Evolutionary conservation across 768 basidiomycete species (phyloP).

Genomic region (Mycena kentingensis): DNA sequence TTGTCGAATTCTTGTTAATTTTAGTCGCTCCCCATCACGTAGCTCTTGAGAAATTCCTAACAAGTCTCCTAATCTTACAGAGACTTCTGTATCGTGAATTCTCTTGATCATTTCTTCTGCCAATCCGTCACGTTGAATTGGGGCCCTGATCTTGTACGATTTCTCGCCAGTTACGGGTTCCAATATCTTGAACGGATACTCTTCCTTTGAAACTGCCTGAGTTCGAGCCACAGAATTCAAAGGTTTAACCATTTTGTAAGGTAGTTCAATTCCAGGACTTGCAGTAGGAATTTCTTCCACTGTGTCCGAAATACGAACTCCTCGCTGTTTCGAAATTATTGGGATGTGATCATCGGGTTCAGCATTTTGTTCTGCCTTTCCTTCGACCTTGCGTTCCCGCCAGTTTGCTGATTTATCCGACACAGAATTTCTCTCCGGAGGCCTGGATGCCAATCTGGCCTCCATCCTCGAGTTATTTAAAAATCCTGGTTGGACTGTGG

Average conservation of each 20-base stretch:
- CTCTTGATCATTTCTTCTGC: neutral
- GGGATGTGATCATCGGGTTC: neutral
- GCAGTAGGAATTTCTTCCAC: neutral
- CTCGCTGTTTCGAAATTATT: neutral
- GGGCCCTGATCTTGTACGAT: neutral
- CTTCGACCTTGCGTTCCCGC: neutral
- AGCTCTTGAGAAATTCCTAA: neutral
- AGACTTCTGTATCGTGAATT: neutral
- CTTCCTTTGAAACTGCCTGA: neutral
- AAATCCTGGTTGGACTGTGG: neutral
- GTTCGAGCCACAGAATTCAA: constrained; percentile 1
- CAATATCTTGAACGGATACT: neutral
- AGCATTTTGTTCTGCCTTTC: neutral
- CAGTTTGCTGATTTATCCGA: neutral
- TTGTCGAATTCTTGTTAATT: neutral
- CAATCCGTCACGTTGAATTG: neutral
- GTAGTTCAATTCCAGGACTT: neutral
- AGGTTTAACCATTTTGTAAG: neutral
- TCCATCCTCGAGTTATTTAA: neutral
- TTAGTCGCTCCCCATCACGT: neutral
- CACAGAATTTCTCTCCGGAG: neutral
- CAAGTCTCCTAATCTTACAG: neutral
- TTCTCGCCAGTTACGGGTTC: neutral
- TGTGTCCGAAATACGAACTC: neutral
- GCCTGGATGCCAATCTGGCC: neutral